Conservation (phyloP, 768 basidiomycete species). For the Hericium coralloides region DNA sequence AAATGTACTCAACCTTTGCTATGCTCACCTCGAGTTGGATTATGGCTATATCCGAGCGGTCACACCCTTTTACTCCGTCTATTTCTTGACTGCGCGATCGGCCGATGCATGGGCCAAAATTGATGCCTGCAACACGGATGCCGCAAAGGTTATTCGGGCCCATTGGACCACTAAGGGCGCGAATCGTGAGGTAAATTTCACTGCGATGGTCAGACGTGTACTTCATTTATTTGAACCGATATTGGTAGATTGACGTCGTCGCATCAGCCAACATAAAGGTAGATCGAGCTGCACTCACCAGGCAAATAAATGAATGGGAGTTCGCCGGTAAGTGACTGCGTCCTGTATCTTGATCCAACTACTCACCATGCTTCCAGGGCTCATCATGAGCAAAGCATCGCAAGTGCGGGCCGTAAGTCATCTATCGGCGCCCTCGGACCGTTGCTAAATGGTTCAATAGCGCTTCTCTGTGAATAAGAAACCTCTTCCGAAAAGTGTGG, state of each 20-base stretch:
- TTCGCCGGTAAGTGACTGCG: conserved; percentile 19
- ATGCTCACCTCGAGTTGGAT: conserved; percentile 41
- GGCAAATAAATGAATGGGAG: conserved; percentile 32
- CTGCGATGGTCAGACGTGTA: background rate
- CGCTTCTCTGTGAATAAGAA: conserved; percentile 29
- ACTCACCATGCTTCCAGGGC: conserved; percentile 15
- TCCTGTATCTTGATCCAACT: background rate
- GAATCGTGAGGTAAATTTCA: conserved; percentile 15
- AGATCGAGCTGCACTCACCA: conserved; percentile 25
- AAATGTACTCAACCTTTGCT: conserved; percentile 35
- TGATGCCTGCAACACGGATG: conserved; percentile 21
- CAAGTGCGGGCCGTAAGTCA: conserved; percentile 28
- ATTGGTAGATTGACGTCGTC: conserved; percentile 28
- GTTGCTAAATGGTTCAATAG: conserved; percentile 13
- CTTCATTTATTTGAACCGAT: background rate
- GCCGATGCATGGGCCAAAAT: conserved; percentile 21
- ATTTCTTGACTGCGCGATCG: conserved; percentile 27
- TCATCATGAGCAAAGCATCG: conserved; percentile 24
- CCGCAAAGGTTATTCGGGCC: conserved; percentile 24
- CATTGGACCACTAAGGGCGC: conserved; percentile 22
- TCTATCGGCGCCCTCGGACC: background rate
- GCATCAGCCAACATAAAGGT: conserved; percentile 18
- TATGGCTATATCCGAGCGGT: conserved; percentile 33
- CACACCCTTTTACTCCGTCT: conserved; percentile 37
- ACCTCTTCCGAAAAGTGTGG: conserved; percentile 23